Conservation (phyloP, 441 rosid genomes). For the Lepidium campestre region DNA sequence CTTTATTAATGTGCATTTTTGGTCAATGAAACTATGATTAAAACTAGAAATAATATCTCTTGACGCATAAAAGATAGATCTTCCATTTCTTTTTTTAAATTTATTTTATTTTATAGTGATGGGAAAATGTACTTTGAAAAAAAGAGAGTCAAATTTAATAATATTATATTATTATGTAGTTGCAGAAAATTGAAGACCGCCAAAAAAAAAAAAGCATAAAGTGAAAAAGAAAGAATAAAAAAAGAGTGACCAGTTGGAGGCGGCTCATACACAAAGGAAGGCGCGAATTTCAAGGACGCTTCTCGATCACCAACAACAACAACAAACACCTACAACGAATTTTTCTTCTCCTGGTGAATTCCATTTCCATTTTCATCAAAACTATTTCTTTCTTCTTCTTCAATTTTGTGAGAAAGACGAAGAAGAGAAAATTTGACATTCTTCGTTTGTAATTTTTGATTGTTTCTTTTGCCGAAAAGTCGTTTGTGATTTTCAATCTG, state of each 20-base stretch:
- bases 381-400: neutral
- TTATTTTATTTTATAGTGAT: too few relatives aligned
- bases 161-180: too few relatives aligned
- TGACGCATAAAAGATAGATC: too few relatives aligned
- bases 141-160: too few relatives aligned
- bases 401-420: neutral
- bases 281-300: conserved; percentile 41
- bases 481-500: neutral
- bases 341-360: neutral
- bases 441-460: neutral
- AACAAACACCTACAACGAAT: neutral
- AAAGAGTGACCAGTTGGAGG: neutral
- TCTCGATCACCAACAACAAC: neutral
- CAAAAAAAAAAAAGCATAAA: neutral
- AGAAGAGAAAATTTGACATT: neutral
- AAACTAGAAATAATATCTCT: too few relatives aligned
- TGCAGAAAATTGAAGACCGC: neutral
- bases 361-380: neutral
- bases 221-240: neutral
- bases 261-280: conserved; percentile 21
- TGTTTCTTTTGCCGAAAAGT: neutral
- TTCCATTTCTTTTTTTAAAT: too few relatives aligned
- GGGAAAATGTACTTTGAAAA: too few relatives aligned
- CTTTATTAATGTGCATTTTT: neutral
- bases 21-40: too few relatives aligned